These are phyloP conservation scores for Xylaria flabelliformis DNA, from an alignment of 495 filamentous ascomycete species.

Conservation along the genomic window DNA sequence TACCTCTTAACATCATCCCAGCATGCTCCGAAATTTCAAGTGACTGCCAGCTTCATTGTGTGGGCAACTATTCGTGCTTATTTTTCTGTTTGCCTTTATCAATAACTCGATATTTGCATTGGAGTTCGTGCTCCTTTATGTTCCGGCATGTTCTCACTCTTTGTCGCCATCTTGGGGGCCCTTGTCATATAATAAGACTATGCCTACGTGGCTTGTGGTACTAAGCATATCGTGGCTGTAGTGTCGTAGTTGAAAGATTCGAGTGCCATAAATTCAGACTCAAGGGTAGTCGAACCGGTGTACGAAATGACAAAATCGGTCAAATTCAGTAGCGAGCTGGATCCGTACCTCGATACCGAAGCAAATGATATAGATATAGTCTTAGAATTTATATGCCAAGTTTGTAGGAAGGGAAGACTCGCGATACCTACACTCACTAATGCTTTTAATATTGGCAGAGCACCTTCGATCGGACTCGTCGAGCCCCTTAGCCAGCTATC, in stretches of 20 bases:
- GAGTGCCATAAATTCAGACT: no score
- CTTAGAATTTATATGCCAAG: slow-evolving; percentile 30
- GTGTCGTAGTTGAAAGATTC: not conserved
- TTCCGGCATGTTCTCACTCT: not conserved
- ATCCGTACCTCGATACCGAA: slow-evolving; percentile 32
- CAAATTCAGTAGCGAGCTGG: slow-evolving; percentile 38
- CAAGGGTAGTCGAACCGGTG: not conserved
- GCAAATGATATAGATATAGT: slow-evolving; percentile 25
- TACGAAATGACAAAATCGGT: slow-evolving; percentile 29
- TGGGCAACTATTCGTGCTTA: not conserved
- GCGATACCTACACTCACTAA: slow-evolving; percentile 32
- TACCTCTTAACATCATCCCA: not conserved
- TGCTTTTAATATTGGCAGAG: slow-evolving; percentile 15
- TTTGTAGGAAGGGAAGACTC: slow-evolving; percentile 32
- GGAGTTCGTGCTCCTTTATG: not conserved
- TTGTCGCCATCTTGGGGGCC: not conserved
- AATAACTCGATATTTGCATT: not conserved
- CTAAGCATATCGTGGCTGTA: not conserved
- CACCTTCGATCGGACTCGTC: not conserved
- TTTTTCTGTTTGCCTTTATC: not conserved
- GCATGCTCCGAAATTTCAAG: not conserved
- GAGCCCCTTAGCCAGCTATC: slow-evolving; percentile 20
- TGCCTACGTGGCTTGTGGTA: not conserved
- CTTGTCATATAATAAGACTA: not conserved
- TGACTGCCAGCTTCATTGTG: not conserved